Conservation (phyloP, 106 monocot species). For the Dendrobium catenatum region DNA sequence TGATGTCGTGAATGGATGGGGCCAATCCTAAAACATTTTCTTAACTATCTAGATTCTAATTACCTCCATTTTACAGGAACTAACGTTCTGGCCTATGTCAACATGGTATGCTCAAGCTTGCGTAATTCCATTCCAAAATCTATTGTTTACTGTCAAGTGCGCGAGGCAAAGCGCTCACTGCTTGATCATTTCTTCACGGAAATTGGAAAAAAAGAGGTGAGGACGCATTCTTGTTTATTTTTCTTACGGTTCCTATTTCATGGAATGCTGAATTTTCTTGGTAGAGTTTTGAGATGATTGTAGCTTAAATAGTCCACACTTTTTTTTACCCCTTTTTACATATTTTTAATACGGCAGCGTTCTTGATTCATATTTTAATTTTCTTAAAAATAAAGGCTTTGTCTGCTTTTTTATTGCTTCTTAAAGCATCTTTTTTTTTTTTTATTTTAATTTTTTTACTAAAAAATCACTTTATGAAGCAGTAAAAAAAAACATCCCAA, state of each 20-base stretch:
- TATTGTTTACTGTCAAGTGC: slow-evolving; percentile 59
- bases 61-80: slow-evolving; percentile 13
- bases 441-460: too few relatives aligned
- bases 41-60: background rate
- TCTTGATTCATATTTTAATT: too few relatives aligned
- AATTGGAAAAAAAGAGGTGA: slow-evolving; percentile 57
- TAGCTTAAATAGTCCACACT: too few relatives aligned
- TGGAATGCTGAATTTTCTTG: background rate
- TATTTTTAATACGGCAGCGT: too few relatives aligned
- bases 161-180: slow-evolving; percentile 61
- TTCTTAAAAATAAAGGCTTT: too few relatives aligned
- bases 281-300: too few relatives aligned
- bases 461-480: too few relatives aligned
- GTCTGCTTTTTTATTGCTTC: too few relatives aligned
- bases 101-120: slow-evolving; percentile 54
- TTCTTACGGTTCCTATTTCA: background rate
- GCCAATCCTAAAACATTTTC: background rate
- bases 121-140: slow-evolving; percentile 60
- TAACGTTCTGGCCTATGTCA: slow-evolving; percentile 26
- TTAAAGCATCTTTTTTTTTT: too few relatives aligned
- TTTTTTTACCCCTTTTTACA: too few relatives aligned
- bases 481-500: too few relatives aligned
- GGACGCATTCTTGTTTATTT: background rate
- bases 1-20: background rate
- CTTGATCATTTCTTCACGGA: slow-evolving; percentile 56